Base-by-base conservation (phyloP, 192 early-diverging fungal species). In the Gaertneriomyces sp. region DNA sequence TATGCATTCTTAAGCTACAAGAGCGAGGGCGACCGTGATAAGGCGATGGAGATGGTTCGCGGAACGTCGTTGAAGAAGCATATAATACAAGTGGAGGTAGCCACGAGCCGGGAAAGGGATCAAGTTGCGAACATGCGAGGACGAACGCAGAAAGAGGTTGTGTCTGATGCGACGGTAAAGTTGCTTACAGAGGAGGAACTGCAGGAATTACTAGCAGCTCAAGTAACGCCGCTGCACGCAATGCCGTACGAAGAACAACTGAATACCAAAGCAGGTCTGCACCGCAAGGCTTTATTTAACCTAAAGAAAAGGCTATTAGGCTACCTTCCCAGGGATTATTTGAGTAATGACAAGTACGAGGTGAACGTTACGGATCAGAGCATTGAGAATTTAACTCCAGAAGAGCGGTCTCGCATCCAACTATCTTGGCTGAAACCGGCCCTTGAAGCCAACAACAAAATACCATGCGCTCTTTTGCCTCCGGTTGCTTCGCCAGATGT, bases 221-320 rank as follows among this genome's bases (percentile, higher is more conserved):
- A 90, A 75, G 83, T 89, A 14, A 90, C 87, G 0, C 88, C 89
- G 39, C 74, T 88, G 20, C 80, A 83, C 77, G 84, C 74, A 64
- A 49, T 74, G 12, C 58, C 82, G 1, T 90, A 90, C 67, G 71
- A 75, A 12, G 73, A 77, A 6, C 89, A 90, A 71, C 66, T 90
- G 41, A 45, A 73, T 17, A 59, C 68, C 33, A 90, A 88, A 62
- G 52, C 60, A n/a, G 40, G 55, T 3, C 45, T 66, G 16, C 79
- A 82, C 52, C 61, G 60, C 33, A 69, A 72, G 17, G 61, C 61
- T n/a, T 56, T 84, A 45, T 61, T 56, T 25, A 78, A 58, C 20
- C 74, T 84, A 19, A 61, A 70, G 25, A 61, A 74, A 38, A 59
- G 73, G 1, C 53, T 82, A 53, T 39, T 38, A 40, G 52, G 74